Conservation (phyloP, 345 rosid species). For the Sisymbrium irio region DNA sequence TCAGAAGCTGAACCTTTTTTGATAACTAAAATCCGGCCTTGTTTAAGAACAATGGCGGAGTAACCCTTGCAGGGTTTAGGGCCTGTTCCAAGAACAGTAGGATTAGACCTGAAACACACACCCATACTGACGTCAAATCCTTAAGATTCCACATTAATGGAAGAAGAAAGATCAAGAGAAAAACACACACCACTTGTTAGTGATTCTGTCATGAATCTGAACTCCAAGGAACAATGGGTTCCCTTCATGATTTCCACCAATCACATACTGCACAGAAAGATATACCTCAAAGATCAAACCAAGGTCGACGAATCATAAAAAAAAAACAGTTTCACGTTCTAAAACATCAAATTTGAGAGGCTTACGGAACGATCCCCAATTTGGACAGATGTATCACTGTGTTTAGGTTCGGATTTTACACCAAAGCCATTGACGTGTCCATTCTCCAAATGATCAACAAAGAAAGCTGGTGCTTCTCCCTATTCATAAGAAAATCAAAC, state of each 20-base stretch:
- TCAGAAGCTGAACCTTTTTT: conserved; percentile 61
- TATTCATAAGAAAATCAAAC: conserved; percentile 32
- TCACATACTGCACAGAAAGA: conserved; percentile 57
- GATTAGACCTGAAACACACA: conserved; percentile 51
- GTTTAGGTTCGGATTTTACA: conserved; percentile 44
- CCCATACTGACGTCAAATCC: conserved; percentile 10
- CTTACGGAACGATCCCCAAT: conserved; percentile 63
- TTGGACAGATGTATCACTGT: conserved; percentile 36
- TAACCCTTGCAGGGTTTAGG: conserved; percentile 63
- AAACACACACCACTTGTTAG: conserved; percentile 51
- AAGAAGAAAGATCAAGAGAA: conserved; percentile 13
- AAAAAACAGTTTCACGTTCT: not conserved
- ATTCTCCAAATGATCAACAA: conserved; percentile 39
- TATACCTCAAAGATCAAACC: conserved; percentile 22
- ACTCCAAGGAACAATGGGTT: conserved; percentile 51
- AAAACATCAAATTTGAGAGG: not conserved
- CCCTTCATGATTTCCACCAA: conserved; percentile 54
- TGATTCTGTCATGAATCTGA: conserved; percentile 49
- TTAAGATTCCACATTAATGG: conserved; percentile 1
- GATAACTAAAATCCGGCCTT: conserved; percentile 68
- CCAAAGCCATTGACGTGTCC: conserved; percentile 45
- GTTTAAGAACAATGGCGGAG: conserved; percentile 52
- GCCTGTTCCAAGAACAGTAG: conserved; percentile 61
- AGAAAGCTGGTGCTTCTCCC: conserved; percentile 85
- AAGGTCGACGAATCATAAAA: not conserved